Evolutionary conservation across 139 green algal genomes (phyloP).

Genomic region (Trebouxia sp.): DNA sequence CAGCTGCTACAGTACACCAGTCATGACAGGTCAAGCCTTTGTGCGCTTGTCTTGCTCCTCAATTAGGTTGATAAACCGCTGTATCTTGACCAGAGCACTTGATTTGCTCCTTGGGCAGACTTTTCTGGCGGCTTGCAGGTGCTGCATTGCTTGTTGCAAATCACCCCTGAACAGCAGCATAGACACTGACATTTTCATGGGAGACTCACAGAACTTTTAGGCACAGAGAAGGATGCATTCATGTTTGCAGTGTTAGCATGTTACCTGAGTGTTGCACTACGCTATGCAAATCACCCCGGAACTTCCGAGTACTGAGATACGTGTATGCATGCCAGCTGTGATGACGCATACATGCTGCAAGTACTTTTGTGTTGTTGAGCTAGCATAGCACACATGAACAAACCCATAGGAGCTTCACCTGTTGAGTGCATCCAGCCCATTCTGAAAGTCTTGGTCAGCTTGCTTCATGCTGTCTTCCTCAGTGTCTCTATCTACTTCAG

Average conservation of each 20-base stretch:
- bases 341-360: too few species aligned
- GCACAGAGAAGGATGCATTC: too few species aligned
- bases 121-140: constrained; percentile 1
- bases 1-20: too few species aligned
- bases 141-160: neutral
- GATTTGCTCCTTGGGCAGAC: neutral
- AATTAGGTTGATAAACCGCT: constrained; percentile 6
- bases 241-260: too few species aligned
- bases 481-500: neutral
- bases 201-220: too few species aligned
- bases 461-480: neutral
- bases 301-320: too few species aligned
- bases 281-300: too few species aligned
- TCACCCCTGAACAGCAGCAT: neutral
- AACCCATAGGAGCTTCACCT: neutral
- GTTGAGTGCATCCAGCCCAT: neutral
- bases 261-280: too few species aligned
- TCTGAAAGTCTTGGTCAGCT: constrained; percentile 2
- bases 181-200: too few species aligned
- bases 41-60: neutral
- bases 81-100: constrained; percentile 5
- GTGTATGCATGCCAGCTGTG: too few species aligned
- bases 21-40: too few species aligned
- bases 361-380: neutral
- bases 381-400: neutral